Evolutionary conservation across 805 yeast genomes (phyloP), one percentile per base, ranked within the genome.

Genomic region (Saccharomycopsis babjevae): DNA sequence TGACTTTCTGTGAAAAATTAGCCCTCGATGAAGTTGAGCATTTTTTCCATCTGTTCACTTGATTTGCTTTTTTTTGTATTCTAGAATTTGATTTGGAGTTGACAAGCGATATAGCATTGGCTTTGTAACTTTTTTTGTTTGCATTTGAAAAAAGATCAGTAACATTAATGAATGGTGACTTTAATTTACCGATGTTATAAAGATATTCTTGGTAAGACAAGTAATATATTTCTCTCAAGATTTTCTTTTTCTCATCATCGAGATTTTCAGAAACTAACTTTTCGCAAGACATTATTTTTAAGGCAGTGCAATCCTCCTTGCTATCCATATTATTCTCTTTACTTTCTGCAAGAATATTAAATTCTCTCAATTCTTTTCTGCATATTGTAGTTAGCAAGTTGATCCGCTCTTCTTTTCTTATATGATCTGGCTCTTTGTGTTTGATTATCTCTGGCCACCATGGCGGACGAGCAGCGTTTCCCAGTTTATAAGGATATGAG

Each of bases 391-490:
- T 71, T 68, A 88, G 70, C 28, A 87, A 70, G 4, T 67, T 68
- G 20, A 85, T 67, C 59, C 94, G 73, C 66, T 83, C 86, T 0
- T 71, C 72, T 68, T 84, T 86, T 61, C 75, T 77, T 61, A 88
- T 72, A 71, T 88, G 93, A 68, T 86, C 93, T 0, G 93, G 93
- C 67, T 87, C 92, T 54, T 74, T 76, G 70, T 87, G 93, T 42
- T 81, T 73, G 0, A 84, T 80, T 13, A 64, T 61, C 0, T 52
- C 42, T 0, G 92, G 92, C 94, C 94, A 87, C 92, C 92, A 86
- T 5, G 68, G 67, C 0, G 93, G 94, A 64, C 75, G 80, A 13
- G 79, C 66, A 0, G 30, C 56, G 15, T 79, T 78, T 1, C 82
- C 83, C 10, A 68, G 67, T 59, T 81, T 85, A 68, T 87, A 87